Base-by-base conservation (phyloP, 1,284 basidiomycete species). In the Neonothopanus nambi region DNA sequence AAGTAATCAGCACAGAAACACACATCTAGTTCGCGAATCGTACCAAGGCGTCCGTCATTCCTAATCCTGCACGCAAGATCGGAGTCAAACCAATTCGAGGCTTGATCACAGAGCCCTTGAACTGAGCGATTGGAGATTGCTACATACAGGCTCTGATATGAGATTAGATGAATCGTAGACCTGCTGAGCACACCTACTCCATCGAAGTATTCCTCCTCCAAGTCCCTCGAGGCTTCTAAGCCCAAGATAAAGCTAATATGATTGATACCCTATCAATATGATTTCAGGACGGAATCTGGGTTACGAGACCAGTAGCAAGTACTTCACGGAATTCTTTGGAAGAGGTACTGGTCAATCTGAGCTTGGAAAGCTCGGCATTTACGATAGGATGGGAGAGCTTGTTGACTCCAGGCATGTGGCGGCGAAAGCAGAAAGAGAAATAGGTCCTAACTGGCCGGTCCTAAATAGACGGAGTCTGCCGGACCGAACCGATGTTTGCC, bases 41-140 rank as follows among this genome's bases (percentile, higher is more conserved):
- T 57, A 78, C 76, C 63, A 95, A 67, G 57, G 91, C 85, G 61
- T 97, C 93, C 0, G 90, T 84, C 91, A 98, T 95, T n/a, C 93
- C 93, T 54, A 95, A 75, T 18, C 95, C 95, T 13, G 95, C 95
- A 47, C 95, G 86, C 52, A 98, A 75, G 64, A 98, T 93, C 30
- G 95, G 95, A 2, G 91, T 88, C 49, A 98, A 71, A 6, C 93
- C 95, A 55, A 98, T 83, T 45, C 82, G 80, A 15, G 89, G 81
- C 65, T 84, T 87, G 67, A 92, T 80, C 28, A 64, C 66, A 1
- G 78, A 80, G 24, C 89, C 89, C 26, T 72, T 82, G 69, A 91
- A 91, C 11, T 79, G 69, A 5, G 76, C 81, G 20, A 92, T 72
- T 1, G 89, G 89, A 0, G 88, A 84, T 71, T 78, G 65, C 84